Conservation (phyloP, 176 grass and related monocot species). For the Sorghum bicolor region Sorghum_bicolor_NCBIv3 NC_012875.2:54839501-54840000, state of each 20-base stretch:
- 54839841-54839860: conserved; percentile 79
- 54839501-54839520: background rate
- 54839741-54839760: conserved; percentile 78
- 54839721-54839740: conserved; percentile 73
- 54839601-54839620: background rate
- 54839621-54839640: conserved; percentile 14
- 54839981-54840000: background rate
- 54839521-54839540: background rate
- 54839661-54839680: background rate
- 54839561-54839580: background rate
- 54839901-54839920: background rate
- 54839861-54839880: conserved; percentile 20
- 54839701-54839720: conserved; percentile 54
- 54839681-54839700: background rate
- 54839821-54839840: conserved; percentile 86
- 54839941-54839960: background rate
- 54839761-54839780: conserved; percentile 72
- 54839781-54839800: conserved; percentile 66
- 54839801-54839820: conserved; percentile 73
- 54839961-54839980: conserved; percentile 2
- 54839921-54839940: background rate
- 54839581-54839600: conserved; percentile 6
- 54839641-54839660: conserved; percentile 25
- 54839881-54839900: conserved; percentile 12
- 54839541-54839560: background rate